phyloP scores from a whole-genome alignment of 192 early-diverging fungal species.

The Backusella australiensis region DNA sequence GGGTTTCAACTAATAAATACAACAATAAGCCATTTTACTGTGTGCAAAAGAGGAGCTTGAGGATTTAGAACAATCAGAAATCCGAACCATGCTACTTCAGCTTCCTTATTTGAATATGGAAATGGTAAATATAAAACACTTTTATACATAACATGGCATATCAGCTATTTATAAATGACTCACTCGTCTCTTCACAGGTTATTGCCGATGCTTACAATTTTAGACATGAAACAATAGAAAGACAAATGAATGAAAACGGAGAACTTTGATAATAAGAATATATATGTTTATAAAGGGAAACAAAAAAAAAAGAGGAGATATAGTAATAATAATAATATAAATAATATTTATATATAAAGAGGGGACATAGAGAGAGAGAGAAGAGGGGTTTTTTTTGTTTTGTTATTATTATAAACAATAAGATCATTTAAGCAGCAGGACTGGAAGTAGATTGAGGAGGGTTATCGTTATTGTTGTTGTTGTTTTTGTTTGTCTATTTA shows the following conservation, averaged over 20 bases:
- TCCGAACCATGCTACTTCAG: constrained; percentile 73
- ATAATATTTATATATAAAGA: background rate
- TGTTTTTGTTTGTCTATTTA: background rate
- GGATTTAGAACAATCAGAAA: constrained; percentile 88
- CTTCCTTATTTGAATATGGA: constrained; percentile 71
- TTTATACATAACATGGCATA: background rate
- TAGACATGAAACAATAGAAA: constrained; percentile 61
- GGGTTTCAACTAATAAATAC: background rate
- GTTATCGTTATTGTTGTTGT: too few species aligned
- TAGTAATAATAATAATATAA: background rate
- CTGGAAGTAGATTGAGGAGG: too few species aligned
- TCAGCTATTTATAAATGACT: too few species aligned
- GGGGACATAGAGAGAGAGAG: background rate
- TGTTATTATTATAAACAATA: background rate
- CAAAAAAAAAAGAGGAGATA: background rate
- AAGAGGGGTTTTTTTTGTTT: background rate
- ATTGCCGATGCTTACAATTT: constrained; percentile 68
- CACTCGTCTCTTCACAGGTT: constrained; percentile 34
- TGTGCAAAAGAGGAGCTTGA: constrained; percentile 75
- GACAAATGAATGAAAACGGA: constrained; percentile 50
- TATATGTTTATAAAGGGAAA: background rate
- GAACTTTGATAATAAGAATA: background rate
- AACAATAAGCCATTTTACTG: constrained; percentile 61
- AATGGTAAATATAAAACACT: constrained; percentile 33
- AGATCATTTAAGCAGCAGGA: background rate